Evolutionary conservation across 2,329 filamentous ascomycete species (phyloP), one percentile per base, ranked within the genome.

Genomic region (Ceratocystis ficicola): DNA sequence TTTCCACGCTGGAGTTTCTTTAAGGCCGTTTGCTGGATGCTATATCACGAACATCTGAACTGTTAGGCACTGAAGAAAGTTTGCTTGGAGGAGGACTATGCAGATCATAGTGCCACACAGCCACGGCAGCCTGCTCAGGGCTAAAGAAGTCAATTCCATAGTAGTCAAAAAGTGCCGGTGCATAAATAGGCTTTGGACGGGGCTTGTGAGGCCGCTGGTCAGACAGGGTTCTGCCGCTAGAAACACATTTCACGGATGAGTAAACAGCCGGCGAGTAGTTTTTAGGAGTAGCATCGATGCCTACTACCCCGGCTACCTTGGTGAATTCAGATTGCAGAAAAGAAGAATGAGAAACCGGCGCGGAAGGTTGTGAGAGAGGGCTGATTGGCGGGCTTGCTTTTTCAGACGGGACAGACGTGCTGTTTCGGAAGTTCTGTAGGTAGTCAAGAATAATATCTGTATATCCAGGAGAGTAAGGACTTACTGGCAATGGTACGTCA

Each of bases 131-230:
- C 46, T 66, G 64, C 64, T 66, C 64, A 8, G 64, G 64, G 10
- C 64, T 66, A n/a, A 66, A 66, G 46, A 66, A 66, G 44, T 62
- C 57, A 7, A 62, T 57, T 28, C 46, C 60, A 25, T 66, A 66
- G 28, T 66, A 44, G 32, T 62, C 44, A 25, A 62, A 66, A 4
- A 66, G 59, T 22, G 59, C 46, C 12, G 64, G 64, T 20, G 64
- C 64, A 66, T 66, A 63, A 10, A 66, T 66, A 12, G 64, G 28
- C 20, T 46, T 22, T 3, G 64, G 64, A 22, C 64, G 64, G 22
- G 22, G 10, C 22, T 61, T 65, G 17, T 36, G 25, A 41, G 57
- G 57, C 22, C 48, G 59, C 10, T 32, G 28, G 12, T 52, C 17
- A 6, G 62, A 55, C 25, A 64, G 7, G 7, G 44, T 46, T 32